These are phyloP conservation scores for Narthecium ossifragum DNA, from an alignment of 106 monocot genomes.

Conservation along the genomic window DNA sequence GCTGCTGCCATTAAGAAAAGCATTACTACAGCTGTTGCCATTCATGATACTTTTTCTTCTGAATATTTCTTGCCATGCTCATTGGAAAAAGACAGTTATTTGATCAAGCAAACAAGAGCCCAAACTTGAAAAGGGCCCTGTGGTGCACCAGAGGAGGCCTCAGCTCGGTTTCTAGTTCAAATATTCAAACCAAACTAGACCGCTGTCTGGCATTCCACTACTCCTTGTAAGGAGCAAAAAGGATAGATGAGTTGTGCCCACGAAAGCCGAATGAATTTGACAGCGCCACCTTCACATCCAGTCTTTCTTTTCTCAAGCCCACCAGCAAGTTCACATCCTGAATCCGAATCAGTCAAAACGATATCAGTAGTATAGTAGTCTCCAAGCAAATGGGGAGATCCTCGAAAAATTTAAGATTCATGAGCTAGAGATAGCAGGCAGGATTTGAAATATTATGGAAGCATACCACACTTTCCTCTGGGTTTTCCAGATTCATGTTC, in stretches of 20 bases:
- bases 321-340: conserved; percentile 52
- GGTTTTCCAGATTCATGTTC: conserved; percentile 92
- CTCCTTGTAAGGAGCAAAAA: conserved; percentile 64
- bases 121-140: too few relatives aligned
- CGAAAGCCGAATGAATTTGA: conserved; percentile 88
- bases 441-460: neutral
- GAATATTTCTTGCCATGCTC: too few relatives aligned
- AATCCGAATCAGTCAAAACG: neutral
- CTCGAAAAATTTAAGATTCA: neutral
- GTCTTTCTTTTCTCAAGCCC: conserved; percentile 53
- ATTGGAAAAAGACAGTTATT: too few relatives aligned
- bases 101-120: too few relatives aligned
- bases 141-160: too few relatives aligned
- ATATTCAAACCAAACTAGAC: too few relatives aligned
- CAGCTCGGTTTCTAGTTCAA: too few relatives aligned
- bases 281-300: conserved; percentile 66
- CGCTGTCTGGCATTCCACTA: too few relatives aligned
- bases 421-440: neutral
- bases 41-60: too few relatives aligned
- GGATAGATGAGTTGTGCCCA: conserved; percentile 76
- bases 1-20: too few relatives aligned
- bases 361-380: neutral
- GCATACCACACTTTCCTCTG: conserved; percentile 76
- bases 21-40: too few relatives aligned
- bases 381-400: too few relatives aligned